Evolutionary conservation across 257 asterid genomes (phyloP).

Genomic region (Nicotiana tabacum): DNA sequence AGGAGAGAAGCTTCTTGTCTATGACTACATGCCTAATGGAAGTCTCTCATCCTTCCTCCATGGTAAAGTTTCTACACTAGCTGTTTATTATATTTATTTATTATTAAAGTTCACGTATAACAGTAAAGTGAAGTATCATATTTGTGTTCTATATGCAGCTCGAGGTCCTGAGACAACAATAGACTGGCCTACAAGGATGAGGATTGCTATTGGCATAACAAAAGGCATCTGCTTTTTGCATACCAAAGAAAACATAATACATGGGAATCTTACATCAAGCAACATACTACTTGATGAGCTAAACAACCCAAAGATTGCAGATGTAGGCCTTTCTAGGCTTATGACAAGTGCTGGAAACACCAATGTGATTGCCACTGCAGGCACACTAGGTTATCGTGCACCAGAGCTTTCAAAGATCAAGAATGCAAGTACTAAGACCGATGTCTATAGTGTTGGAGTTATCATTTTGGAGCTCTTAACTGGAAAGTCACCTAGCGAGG

Average conservation of each 20-base stretch:
- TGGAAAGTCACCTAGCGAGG: constrained; percentile 87
- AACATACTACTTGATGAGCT: constrained; percentile 62
- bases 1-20: constrained; percentile 98
- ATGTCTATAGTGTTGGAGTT: constrained; percentile 80
- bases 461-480: constrained; percentile 82
- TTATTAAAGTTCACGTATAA: no score
- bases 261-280: constrained; percentile 66
- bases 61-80: constrained; percentile 34
- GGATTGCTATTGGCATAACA: constrained; percentile 59
- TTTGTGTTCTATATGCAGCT: constrained; percentile 23
- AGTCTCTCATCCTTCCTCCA: constrained; percentile 93
- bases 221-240: constrained; percentile 67
- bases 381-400: constrained; percentile 63
- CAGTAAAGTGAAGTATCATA: neutral
- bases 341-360: constrained; percentile 45
- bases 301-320: constrained; percentile 57
- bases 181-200: constrained; percentile 75
- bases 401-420: constrained; percentile 78
- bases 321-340: constrained; percentile 37
- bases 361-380: constrained; percentile 42
- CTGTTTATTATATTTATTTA: neutral
- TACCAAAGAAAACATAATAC: constrained; percentile 43
- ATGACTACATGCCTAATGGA: constrained; percentile 75
- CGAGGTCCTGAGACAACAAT: constrained; percentile 44
- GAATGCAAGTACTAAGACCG: constrained; percentile 60